These are phyloP conservation scores for Postia placenta DNA, from an alignment of 768 basidiomycete genomes.

Conservation along the genomic window DNA sequence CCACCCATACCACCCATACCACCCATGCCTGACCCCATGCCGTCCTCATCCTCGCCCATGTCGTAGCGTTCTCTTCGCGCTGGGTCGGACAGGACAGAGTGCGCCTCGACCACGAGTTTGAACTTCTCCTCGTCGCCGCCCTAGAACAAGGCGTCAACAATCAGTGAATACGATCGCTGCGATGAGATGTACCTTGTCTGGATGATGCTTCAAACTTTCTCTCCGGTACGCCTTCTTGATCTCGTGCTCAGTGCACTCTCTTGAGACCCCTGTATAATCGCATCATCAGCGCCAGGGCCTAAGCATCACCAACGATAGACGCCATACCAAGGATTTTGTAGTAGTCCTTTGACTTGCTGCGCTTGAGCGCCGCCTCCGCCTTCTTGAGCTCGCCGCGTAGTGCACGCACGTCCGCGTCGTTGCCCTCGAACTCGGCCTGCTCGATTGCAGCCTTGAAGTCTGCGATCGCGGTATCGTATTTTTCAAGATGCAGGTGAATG, in stretches of 20 bases:
- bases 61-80: slow-evolving; percentile 70
- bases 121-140: slow-evolving; percentile 96
- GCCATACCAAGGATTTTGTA: slow-evolving; percentile 63
- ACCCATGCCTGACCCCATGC: slow-evolving; percentile 26
- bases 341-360: slow-evolving; percentile 88
- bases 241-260: slow-evolving; percentile 61
- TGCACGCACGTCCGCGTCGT: slow-evolving; percentile 55
- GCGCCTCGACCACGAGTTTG: slow-evolving; percentile 81
- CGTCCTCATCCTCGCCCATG: slow-evolving; percentile 78
- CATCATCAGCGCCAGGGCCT: neutral
- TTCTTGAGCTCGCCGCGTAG: slow-evolving; percentile 68
- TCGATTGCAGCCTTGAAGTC: slow-evolving; percentile 82
- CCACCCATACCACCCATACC: slow-evolving; percentile 26
- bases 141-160: slow-evolving; percentile 27
- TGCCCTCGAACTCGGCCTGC: slow-evolving; percentile 58
- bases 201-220: slow-evolving; percentile 81
- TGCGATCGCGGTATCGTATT: slow-evolving; percentile 60
- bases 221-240: slow-evolving; percentile 91
- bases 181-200: slow-evolving; percentile 57
- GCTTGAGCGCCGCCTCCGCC: slow-evolving; percentile 76
- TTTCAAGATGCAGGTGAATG: slow-evolving; percentile 67
- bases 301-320: neutral
- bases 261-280: slow-evolving; percentile 41
- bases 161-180: neutral
- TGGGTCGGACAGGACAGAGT: slow-evolving; percentile 78